These are phyloP conservation scores for Penicillium parvum DNA, from an alignment of 495 filamentous ascomycete genomes.

Conservation along the genomic window DNA sequence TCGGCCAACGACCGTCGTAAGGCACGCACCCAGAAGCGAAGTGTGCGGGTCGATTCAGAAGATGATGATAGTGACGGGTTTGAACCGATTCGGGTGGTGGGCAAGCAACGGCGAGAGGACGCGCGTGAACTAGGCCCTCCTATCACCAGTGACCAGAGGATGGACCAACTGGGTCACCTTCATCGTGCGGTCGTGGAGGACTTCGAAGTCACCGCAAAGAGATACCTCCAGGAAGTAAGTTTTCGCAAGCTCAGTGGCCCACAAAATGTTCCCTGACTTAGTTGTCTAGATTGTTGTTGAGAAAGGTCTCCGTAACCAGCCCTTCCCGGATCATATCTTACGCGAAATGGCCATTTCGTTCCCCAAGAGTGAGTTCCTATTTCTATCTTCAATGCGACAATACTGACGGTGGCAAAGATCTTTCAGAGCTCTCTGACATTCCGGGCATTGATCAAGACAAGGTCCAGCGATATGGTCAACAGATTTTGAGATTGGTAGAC, in stretches of 20 bases:
- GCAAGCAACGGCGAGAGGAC: constrained; percentile 32
- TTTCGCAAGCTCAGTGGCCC: neutral
- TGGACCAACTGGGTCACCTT: constrained; percentile 56
- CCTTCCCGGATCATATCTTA: constrained; percentile 74
- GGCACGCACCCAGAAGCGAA: constrained; percentile 25
- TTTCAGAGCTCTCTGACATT: constrained; percentile 59
- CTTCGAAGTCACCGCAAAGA: constrained; percentile 60
- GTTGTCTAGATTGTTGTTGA: constrained; percentile 53
- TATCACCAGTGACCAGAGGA: constrained; percentile 64
- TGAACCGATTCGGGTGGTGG: constrained; percentile 49
- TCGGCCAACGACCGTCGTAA: constrained; percentile 45
- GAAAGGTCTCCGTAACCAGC: constrained; percentile 55
- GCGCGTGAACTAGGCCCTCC: constrained; percentile 55
- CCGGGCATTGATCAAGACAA: constrained; percentile 65
- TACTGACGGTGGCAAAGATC: constrained; percentile 19
- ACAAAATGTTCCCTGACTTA: constrained; percentile 12
- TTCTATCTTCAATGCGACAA: neutral
- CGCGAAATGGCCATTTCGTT: constrained; percentile 81
- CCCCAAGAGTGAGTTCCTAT: constrained; percentile 47
- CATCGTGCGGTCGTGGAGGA: constrained; percentile 62
- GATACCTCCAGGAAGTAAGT: constrained; percentile 53
- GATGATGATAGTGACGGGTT: constrained; percentile 60
- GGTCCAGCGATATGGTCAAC: constrained; percentile 62
- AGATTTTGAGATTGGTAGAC: constrained; percentile 61
- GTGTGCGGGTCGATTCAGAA: constrained; percentile 39